These are phyloP conservation scores for Blastosporella zonata DNA, from an alignment of 1,284 basidiomycete genomes.

Conservation along the genomic window DNA sequence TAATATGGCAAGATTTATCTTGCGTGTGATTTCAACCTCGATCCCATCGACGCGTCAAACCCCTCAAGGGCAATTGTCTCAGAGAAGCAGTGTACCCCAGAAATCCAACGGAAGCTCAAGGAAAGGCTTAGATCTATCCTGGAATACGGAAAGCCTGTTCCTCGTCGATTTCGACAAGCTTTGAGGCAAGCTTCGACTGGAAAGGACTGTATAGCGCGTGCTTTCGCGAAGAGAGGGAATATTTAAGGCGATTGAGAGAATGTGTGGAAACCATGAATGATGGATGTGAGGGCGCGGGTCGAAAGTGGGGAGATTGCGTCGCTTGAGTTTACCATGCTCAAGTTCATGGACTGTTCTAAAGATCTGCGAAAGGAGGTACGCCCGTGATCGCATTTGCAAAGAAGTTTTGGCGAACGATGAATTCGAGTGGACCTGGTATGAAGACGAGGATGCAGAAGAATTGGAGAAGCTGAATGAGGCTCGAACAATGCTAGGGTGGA, in stretches of 20 bases:
- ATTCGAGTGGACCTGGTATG: background rate
- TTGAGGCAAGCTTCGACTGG: conserved; percentile 3
- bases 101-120: background rate
- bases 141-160: conserved; percentile 4
- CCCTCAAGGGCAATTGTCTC: background rate
- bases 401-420: conserved; percentile 3
- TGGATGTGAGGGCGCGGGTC: background rate
- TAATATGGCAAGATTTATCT: background rate
- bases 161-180: conserved; percentile 4
- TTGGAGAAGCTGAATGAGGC: background rate
- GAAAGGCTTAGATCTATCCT: background rate
- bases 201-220: conserved; percentile 1
- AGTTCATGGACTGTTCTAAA: background rate
- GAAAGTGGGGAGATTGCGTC: background rate
- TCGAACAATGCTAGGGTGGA: background rate
- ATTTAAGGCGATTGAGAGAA: background rate
- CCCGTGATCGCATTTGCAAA: conserved; percentile 3
- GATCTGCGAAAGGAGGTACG: background rate
- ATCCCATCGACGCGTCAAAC: conserved; percentile 1
- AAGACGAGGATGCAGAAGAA: background rate
- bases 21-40: background rate
- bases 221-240: conserved; percentile 3
- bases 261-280: background rate
- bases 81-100: background rate
- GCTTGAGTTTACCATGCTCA: background rate